These are phyloP conservation scores for Nakazawaea molendinolei DNA, from an alignment of 805 yeast genomes.

Conservation along the genomic window DNA sequence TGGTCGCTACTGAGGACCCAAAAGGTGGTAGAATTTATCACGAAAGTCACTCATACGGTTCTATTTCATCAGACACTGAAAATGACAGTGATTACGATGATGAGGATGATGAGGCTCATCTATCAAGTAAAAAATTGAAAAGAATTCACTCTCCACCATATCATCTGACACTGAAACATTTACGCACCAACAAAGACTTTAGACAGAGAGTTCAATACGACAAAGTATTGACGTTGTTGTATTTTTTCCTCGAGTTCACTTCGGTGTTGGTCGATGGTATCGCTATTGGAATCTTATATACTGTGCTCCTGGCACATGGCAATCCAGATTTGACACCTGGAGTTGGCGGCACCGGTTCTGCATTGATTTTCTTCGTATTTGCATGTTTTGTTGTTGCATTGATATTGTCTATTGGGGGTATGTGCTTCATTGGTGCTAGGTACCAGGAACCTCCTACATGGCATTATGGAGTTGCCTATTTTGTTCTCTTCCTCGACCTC, in stretches of 20 bases:
- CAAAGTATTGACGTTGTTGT: conserved; percentile 36
- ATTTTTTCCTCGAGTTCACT: conserved; percentile 30
- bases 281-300: conserved; percentile 36
- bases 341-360: conserved; percentile 9
- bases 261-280: conserved; percentile 36
- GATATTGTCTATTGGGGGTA: conserved; percentile 4
- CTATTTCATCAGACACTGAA: conserved; percentile 9
- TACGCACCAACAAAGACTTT: conserved; percentile 11
- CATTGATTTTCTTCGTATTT: conserved; percentile 3
- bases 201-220: conserved; percentile 29
- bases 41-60: conserved; percentile 3
- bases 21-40: too few relatives aligned
- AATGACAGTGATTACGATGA: conserved; percentile 15
- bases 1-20: too few relatives aligned
- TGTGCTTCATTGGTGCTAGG: conserved; percentile 4
- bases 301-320: too few relatives aligned
- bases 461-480: conserved; percentile 4
- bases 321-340: too few relatives aligned
- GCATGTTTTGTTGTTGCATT: conserved; percentile 8
- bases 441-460: conserved; percentile 7
- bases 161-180: too few relatives aligned
- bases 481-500: conserved; percentile 7
- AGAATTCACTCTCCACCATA: too few relatives aligned
- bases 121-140: conserved; percentile 1
- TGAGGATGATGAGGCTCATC: background rate